Base-by-base conservation (phyloP, 768 basidiomycete genomes). In the Boletus edulis region DNA sequence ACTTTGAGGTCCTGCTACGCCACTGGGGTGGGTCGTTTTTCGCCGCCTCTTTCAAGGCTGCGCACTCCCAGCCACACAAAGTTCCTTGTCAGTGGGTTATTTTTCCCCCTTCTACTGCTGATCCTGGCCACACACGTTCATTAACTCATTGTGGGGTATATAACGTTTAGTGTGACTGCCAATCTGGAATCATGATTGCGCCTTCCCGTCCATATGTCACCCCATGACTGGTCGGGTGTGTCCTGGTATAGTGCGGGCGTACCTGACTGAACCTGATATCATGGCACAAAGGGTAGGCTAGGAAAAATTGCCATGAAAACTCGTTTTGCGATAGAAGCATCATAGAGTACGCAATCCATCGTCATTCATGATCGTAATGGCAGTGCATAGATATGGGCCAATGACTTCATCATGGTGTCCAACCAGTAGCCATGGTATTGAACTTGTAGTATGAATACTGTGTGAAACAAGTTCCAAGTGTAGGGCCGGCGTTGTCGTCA, bases 81-180 rank as follows among this genome's bases (percentile, higher is more conserved):
- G 17, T 34, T 22, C 22, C 6, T 43, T 49, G 46, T 34, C n/a
- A 39, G 7, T 39, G 6, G 2, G 7, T 9, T 15, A 29, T 22
- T 15, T 43, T 40, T 57, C 51, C 17, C 22, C 39, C 7, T 27
- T 42, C 41, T 22, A 44, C 11, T 47, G 54, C 38, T 55, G 60
- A 60, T 68, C 63, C 47, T 52, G 42, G 35, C 52, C 39, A 55
- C 34, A 41, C 48, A 59, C 49, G 55, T 63, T 22, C 50, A 57
- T 67, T 56, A 59, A 52, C 56, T 66, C 51, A 61, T 57, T 68
- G 61, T 32, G 67, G 59, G 54, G 64, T 56, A 64, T 49, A 56
- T 67, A 58, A 51, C 57, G 55, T 63, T 68, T 56, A 49, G 42
- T 47, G 20, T n/a, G 46, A 45, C 15, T 13, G 48, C 44, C 47